phyloP scores from a whole-genome alignment of 2,329 filamentous ascomycete genomes.

The Tolypocladium amazonense region DNA sequence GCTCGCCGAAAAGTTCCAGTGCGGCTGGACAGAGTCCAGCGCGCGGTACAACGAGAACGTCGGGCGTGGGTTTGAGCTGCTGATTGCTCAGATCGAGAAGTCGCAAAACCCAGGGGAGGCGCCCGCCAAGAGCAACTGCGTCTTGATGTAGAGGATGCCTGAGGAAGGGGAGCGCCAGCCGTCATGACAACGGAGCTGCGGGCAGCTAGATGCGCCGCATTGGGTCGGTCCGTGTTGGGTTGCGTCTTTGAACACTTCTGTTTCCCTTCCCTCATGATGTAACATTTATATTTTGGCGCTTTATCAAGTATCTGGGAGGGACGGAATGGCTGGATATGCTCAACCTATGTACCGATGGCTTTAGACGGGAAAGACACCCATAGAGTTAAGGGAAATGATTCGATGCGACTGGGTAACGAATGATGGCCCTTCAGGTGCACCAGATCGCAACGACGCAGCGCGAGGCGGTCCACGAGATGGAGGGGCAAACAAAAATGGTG shows the following conservation, averaged over 20 bases:
- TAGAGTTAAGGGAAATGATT: not conserved
- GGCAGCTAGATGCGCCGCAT: slow-evolving; percentile 1
- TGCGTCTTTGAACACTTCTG: not conserved
- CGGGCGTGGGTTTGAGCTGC: slow-evolving; percentile 79
- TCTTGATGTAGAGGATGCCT: slow-evolving; percentile 56
- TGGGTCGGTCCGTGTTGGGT: not conserved
- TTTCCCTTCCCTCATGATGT: not conserved
- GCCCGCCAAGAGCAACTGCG: slow-evolving; percentile 69
- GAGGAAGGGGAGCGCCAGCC: not conserved
- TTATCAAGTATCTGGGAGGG: not conserved
- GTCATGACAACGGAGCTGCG: not conserved
- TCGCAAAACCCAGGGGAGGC: slow-evolving; percentile 82
- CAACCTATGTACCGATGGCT: not conserved
- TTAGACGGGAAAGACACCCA: not conserved
- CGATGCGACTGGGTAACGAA: not conserved
- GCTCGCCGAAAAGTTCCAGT: slow-evolving; percentile 77
- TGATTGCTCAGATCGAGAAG: slow-evolving; percentile 93
- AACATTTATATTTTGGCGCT: not conserved
- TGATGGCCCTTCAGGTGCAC: too few species aligned
- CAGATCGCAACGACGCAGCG: not conserved
- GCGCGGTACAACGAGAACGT: slow-evolving; percentile 94
- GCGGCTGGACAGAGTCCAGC: slow-evolving; percentile 89
- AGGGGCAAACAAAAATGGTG: not conserved
- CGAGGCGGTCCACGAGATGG: not conserved
- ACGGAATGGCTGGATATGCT: not conserved